phyloP scores from a whole-genome alignment of 805 yeast species.

The Tetrapisispora taiwanensis region DNA sequence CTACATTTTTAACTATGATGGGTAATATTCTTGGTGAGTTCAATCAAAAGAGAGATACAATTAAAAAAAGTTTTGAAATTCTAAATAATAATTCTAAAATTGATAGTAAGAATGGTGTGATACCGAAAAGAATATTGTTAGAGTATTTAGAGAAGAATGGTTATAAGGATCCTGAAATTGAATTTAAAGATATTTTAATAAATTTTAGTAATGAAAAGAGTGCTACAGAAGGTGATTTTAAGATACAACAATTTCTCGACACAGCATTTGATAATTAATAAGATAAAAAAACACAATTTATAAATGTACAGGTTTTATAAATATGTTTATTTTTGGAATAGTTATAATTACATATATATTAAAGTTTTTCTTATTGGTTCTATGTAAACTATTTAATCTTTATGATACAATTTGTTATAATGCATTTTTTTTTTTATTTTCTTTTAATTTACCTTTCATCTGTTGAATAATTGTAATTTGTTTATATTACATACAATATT shows the following conservation, averaged over 20 bases:
- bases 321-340: not conserved
- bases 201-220: constrained; percentile 46
- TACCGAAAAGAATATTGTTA: constrained; percentile 41
- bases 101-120: constrained; percentile 30
- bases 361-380: not conserved
- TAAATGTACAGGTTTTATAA: not conserved
- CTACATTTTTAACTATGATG: constrained; percentile 56
- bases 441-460: too few species aligned
- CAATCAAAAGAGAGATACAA: constrained; percentile 41
- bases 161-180: constrained; percentile 28
- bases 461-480: too few species aligned
- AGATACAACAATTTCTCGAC: constrained; percentile 54
- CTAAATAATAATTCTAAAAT: constrained; percentile 2
- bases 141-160: constrained; percentile 40
- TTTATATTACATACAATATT: too few species aligned
- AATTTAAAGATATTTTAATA: constrained; percentile 42
- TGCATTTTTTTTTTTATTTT: not conserved
- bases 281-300: not conserved
- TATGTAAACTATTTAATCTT: not conserved
- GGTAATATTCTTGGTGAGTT: constrained; percentile 43
- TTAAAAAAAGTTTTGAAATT: constrained; percentile 41
- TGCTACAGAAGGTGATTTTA: constrained; percentile 49
- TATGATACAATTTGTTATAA: not conserved
- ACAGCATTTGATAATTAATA: constrained; percentile 29
- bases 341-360: not conserved